Evolutionary conservation across 2,329 filamentous ascomycete species (phyloP), one percentile per base, ranked within the genome.

Genomic region (Ophiostoma piceae): DNA sequence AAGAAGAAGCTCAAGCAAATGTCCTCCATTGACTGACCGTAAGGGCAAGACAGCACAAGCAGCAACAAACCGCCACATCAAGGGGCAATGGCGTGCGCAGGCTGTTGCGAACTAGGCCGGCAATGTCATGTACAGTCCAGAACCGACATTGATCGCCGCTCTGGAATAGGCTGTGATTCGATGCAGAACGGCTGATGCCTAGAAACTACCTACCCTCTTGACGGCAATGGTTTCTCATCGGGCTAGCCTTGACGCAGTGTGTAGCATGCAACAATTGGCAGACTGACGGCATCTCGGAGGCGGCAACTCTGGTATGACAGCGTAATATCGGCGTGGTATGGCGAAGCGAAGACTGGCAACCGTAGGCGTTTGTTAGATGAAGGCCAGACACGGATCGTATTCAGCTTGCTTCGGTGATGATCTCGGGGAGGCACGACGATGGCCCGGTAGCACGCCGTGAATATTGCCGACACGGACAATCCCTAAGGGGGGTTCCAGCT

Each of bases 21-120:
- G 5, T 19, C 12, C 5, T 43, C 16, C 2, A 5, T 19, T 47
- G 43, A n/a, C 6, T 19, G 16, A 19, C 5, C 41, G 14, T 5
- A 19, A 47, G 6, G 41, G 14, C 14, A 19, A 47, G 41, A 47
- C 5, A 47, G 14, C 41, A 19, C 4, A 19, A 4, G 3, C 16
- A 47, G 41, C 41, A 47, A 19, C 43, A 19, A 47, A 16, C 43
- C 4, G 43, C 43, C 14, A 19, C 43, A 47, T 47, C 16, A 19
- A 47, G 11, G 2, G 32, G 29, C 60, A n/a, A 64, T 64, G 60
- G 60, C 60, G 60, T 64, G 60, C 60, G 26, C 60, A n/a, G 32
- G 16, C 60, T 37, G 29, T 35, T 64, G 6, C 3, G 16, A 8
- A 29, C 57, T 26, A 62, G 57, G 16, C 43, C 43, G 43, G 16